Evolutionary conservation across 2,329 filamentous ascomycete species (phyloP), one percentile per base, ranked within the genome.

Genomic region (Colletotrichum eremochloae): DNA sequence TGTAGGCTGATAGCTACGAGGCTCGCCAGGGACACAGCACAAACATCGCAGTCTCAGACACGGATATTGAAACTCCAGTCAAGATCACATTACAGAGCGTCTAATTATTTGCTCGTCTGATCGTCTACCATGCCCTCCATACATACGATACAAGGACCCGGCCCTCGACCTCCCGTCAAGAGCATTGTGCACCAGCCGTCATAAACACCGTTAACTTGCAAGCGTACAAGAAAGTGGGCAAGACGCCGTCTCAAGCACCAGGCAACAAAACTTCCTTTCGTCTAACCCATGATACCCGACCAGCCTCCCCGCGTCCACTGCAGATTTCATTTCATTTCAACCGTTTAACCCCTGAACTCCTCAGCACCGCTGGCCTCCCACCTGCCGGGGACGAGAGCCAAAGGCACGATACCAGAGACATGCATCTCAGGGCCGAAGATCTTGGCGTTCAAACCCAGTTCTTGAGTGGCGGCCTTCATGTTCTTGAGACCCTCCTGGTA

Each of bases 401-500:
- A 87, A 68, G 96, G 96, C 76, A 99, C 96, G 80, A 98, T 98
- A 83, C 96, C 96, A 64, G 93, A 96, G 79, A 99, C 96, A 86
- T 98, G 95, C 94, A 98, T 98, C 86, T 97, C 91, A 57, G 89
- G 89, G 67, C 89, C 89, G 75, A 90, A 91, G 80, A 90, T 88
- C 84, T 90, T 89, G 81, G 88, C 87, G 76, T 88, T 83, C 76
- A 99, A 90, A 78, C 94, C 94, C 72, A 99, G 91, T 88, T 99
- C 96, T 83, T 96, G 91, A 74, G 95, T 96, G 73, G 97, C 96
- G 62, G 91, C 90, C 91, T 98, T 98, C 91, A 99, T 98, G 91
- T 98, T 99, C 92, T 97, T 98, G 76, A 99, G 92, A 86, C 96
- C 96, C 87, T 99, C 96, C 86, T 99, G 96, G 91, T 97, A 99